Conservation (phyloP, 495 filamentous ascomycete genomes). For the Jackrogersella multiformis region DNA sequence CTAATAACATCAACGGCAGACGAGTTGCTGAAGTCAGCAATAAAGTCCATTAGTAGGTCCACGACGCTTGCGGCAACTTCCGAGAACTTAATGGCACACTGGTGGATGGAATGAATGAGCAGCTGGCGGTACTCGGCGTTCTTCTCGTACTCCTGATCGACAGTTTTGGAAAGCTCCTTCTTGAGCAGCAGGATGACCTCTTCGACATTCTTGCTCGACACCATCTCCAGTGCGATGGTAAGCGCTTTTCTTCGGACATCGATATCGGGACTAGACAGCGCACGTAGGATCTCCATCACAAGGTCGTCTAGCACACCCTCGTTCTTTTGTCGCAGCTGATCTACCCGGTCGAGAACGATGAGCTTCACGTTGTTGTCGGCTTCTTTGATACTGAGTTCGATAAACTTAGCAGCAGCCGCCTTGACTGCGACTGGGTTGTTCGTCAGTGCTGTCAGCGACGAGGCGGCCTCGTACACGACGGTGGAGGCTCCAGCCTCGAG, state of each 20-base stretch:
- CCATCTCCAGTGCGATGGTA: constrained; percentile 93
- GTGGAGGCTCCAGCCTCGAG: constrained; percentile 92
- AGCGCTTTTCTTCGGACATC: constrained; percentile 95
- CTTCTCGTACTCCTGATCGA: constrained; percentile 99
- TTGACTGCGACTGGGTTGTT: constrained; percentile 98
- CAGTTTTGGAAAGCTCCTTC: constrained; percentile 96
- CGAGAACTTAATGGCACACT: constrained; percentile 98
- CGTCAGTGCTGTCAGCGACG: constrained; percentile 91
- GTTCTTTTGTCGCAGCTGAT: constrained; percentile 89
- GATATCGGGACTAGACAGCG: constrained; percentile 95
- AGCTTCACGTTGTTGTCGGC: constrained; percentile 99
- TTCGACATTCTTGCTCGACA: constrained; percentile 98
- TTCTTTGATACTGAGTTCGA: constrained; percentile 95
- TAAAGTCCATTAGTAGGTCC: constrained; percentile 98
- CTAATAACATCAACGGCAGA: constrained; percentile 97
- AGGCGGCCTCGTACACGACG: constrained; percentile 98
- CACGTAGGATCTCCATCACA: constrained; percentile 97
- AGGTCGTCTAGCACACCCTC: constrained; percentile 93
- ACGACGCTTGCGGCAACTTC: constrained; percentile 98
- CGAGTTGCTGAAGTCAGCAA: constrained; percentile 96
- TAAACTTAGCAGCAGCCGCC: constrained; percentile 93
- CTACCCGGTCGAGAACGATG: constrained; percentile 94
- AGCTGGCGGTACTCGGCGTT: constrained; percentile 97
- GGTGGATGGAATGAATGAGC: constrained; percentile 96
- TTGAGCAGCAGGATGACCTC: constrained; percentile 96